Percentiles rank a stretch among this genome's conserved stretches.
Conservation (phyloP, 192 early-diverging fungal species). For the Gonapodya prolifera region DNA sequence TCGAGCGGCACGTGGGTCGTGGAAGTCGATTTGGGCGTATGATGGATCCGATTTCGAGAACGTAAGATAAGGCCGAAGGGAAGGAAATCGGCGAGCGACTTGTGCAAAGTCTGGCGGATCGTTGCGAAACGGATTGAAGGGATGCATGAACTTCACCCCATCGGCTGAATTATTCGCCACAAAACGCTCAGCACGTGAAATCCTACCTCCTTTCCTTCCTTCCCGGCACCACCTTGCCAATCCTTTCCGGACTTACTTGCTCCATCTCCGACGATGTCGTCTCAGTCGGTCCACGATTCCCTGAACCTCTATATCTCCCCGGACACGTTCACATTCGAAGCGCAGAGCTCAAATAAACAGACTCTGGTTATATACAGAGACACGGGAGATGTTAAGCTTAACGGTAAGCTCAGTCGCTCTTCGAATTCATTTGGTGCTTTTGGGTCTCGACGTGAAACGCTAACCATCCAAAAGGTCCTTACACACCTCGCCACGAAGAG, state of each 20-base stretch:
- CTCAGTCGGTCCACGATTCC: constrained; percentile 1
- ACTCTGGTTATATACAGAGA: constrained; percentile 46
- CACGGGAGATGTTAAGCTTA: constrained; percentile 27
- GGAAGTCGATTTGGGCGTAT: not conserved
- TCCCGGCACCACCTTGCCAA: no score
- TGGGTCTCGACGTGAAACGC: not conserved
- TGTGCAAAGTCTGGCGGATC: not conserved
- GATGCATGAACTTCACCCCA: no score
- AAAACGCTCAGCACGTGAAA: no score
- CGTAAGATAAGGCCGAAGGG: not conserved
- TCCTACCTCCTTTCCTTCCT: no score
- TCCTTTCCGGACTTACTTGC: no score
- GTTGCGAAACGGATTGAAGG: not conserved
- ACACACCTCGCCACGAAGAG: constrained; percentile 34
- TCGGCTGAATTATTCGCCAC: no score
- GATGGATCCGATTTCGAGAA: not conserved
- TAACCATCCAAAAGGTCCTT: constrained; percentile 3
- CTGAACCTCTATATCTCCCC: constrained; percentile 29
- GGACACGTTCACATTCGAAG: constrained; percentile 38
- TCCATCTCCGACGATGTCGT: not conserved
- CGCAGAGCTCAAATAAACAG: constrained; percentile 20
- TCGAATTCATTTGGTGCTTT: not conserved
- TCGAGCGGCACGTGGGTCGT: not conserved
- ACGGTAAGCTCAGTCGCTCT: constrained; percentile 22
- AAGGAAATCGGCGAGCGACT: not conserved